Conservation (phyloP, 352 stramenopile species). For the Globisporangium ultimum region DNA sequence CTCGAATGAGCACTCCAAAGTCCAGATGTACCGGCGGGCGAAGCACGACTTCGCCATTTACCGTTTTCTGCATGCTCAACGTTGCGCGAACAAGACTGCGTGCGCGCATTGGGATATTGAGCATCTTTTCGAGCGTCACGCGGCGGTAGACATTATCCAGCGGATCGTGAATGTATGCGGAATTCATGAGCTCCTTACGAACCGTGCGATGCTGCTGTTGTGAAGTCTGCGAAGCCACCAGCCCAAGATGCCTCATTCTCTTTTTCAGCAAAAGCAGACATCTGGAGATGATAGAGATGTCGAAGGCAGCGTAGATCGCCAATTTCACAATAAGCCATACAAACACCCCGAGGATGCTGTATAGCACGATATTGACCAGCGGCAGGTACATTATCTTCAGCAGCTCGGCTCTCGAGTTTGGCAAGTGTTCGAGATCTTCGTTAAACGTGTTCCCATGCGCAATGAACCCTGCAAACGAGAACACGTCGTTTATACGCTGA, state of each 20-base stretch:
- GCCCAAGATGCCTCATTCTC: background rate
- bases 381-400: conserved; percentile 17
- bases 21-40: conserved; percentile 15
- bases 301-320: conserved; percentile 1
- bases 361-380: conserved; percentile 7
- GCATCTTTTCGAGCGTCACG: conserved; percentile 8
- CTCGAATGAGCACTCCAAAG: conserved; percentile 16
- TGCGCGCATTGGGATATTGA: conserved; percentile 15
- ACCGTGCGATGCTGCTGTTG: no score
- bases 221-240: no score
- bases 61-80: conserved; percentile 10
- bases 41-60: conserved; percentile 13
- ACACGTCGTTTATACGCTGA: conserved; percentile 23
- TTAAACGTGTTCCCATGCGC: conserved; percentile 28
- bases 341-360: conserved; percentile 11
- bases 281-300: background rate
- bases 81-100: conserved; percentile 15
- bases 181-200: conserved; percentile 1
- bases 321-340: conserved; percentile 11
- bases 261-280: background rate
- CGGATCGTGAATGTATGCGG: conserved; percentile 5
- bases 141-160: conserved; percentile 3
- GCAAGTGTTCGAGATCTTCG: conserved; percentile 13
- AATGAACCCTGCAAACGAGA: conserved; percentile 15
- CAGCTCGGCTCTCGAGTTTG: conserved; percentile 8